These are phyloP conservation scores for Ustilago crameri DNA, from an alignment of 1,284 basidiomycete species.

Conservation along the genomic window DNA sequence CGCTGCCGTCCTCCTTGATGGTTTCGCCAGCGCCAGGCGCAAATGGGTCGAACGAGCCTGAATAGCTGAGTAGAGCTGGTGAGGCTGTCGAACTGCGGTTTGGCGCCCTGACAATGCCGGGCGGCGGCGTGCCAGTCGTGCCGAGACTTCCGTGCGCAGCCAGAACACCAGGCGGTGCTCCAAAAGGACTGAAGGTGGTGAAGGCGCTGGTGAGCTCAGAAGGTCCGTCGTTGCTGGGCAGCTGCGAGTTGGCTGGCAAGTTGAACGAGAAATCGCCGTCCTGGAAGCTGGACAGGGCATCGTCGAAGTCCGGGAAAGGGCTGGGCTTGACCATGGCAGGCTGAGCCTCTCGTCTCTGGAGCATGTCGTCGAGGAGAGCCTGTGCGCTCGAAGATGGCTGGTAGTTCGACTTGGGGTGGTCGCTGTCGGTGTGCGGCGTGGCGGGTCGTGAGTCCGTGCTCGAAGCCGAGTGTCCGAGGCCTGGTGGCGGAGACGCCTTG, in stretches of 20 bases:
- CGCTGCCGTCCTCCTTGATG: slow-evolving; percentile 42
- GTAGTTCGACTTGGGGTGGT: slow-evolving; percentile 74
- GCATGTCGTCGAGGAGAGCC: slow-evolving; percentile 84
- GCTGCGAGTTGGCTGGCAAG: slow-evolving; percentile 43
- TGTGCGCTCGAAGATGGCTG: slow-evolving; percentile 86
- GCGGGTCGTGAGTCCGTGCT: slow-evolving; percentile 71
- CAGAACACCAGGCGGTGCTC: slow-evolving; percentile 36
- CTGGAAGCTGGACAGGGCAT: slow-evolving; percentile 57
- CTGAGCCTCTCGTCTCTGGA: slow-evolving; percentile 78
- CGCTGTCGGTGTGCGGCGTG: slow-evolving; percentile 74
- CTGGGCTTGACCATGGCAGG: slow-evolving; percentile 73
- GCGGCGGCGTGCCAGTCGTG: slow-evolving; percentile 35
- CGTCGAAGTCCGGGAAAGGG: slow-evolving; percentile 64
- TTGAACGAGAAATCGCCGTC: slow-evolving; percentile 66
- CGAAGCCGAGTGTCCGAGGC: slow-evolving; percentile 50
- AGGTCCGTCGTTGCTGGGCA: slow-evolving; percentile 28
- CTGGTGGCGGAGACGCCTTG: slow-evolving; percentile 41
- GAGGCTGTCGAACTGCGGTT: slow-evolving; percentile 48
- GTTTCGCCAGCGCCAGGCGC: slow-evolving; percentile 54
- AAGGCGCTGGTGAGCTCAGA: slow-evolving; percentile 44
- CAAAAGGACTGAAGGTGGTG: slow-evolving; percentile 42
- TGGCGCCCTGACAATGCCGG: slow-evolving; percentile 31
- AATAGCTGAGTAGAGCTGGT: slow-evolving; percentile 55
- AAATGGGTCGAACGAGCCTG: slow-evolving; percentile 66
- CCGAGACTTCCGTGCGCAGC: slow-evolving; percentile 35